Evolutionary conservation across 2,329 filamentous ascomycete species (phyloP).

Genomic region (Drechslera avenae): DNA sequence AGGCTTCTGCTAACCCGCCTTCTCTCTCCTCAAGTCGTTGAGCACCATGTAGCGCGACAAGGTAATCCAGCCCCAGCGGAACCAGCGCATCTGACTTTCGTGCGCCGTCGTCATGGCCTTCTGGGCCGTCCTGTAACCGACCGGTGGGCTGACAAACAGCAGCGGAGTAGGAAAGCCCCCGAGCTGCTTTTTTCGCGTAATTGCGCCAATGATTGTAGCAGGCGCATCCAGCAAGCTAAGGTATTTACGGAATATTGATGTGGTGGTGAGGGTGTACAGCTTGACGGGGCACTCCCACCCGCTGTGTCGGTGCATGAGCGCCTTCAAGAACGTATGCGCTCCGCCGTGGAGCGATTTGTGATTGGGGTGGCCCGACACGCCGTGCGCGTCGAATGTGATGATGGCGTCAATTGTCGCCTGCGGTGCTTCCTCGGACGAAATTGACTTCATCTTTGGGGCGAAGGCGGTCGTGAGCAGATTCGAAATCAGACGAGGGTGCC

Average conservation of each 20-base stretch:
- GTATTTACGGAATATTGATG: constrained; percentile 81
- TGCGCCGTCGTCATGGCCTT: constrained; percentile 89
- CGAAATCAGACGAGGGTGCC: constrained; percentile 74
- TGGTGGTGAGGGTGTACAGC: constrained; percentile 81
- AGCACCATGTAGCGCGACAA: constrained; percentile 93
- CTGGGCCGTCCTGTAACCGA: constrained; percentile 70
- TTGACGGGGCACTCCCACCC: constrained; percentile 76
- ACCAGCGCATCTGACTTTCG: constrained; percentile 98
- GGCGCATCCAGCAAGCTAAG: constrained; percentile 74
- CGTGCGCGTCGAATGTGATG: constrained; percentile 84
- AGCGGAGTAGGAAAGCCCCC: constrained; percentile 62
- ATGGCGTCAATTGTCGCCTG: constrained; percentile 73
- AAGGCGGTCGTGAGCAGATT: constrained; percentile 74
- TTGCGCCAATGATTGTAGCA: constrained; percentile 67
- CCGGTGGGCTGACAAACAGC: constrained; percentile 72
- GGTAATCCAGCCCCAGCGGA: constrained; percentile 92
- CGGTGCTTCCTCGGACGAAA: constrained; percentile 52
- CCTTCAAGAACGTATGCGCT: constrained; percentile 71
- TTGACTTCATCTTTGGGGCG: constrained; percentile 64
- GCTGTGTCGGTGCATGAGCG: constrained; percentile 66
- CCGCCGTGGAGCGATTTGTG: constrained; percentile 89
- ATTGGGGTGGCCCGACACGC: constrained; percentile 89
- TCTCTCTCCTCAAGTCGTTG: constrained; percentile 77
- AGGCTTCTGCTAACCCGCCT: constrained; percentile 25
- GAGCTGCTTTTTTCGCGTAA: constrained; percentile 56